These are phyloP conservation scores for Phytopythium ostracodes DNA, from an alignment of 352 stramenopile species.

Conservation along the genomic window DNA sequence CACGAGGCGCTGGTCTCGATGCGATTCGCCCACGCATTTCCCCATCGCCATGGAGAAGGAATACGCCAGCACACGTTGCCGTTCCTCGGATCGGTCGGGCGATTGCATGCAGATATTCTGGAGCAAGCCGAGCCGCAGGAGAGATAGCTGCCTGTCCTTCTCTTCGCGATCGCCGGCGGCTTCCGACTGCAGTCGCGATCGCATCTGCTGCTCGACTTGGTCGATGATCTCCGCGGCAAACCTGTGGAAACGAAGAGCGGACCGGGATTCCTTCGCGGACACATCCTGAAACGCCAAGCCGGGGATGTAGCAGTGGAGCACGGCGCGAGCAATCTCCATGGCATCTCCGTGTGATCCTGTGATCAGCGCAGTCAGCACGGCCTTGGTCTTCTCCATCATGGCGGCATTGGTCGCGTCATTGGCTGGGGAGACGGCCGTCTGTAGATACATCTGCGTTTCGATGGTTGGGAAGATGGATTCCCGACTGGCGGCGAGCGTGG, in stretches of 20 bases:
- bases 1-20: constrained; percentile 7
- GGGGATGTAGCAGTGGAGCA: constrained; percentile 73
- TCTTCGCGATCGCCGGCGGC: constrained; percentile 1
- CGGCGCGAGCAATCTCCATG: constrained; percentile 44
- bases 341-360: constrained; percentile 50
- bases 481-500: constrained; percentile 56
- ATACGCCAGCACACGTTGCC: constrained; percentile 59
- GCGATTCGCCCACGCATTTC: constrained; percentile 13
- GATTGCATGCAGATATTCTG: constrained; percentile 79
- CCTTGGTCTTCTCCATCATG: constrained; percentile 32
- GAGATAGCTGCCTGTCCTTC: constrained; percentile 14
- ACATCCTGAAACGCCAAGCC: constrained; percentile 67
- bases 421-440: constrained; percentile 32
- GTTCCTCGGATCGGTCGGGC: constrained; percentile 65
- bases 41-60: constrained; percentile 39
- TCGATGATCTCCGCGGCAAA: constrained; percentile 48
- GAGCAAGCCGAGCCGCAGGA: constrained; percentile 48
- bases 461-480: constrained; percentile 78
- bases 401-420: constrained; percentile 35
- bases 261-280: constrained; percentile 42
- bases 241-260: constrained; percentile 63
- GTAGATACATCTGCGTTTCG: constrained; percentile 55
- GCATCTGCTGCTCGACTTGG: constrained; percentile 24
- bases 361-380: constrained; percentile 44
- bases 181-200: constrained; percentile 6